Percentiles rank a stretch among this genome's conserved stretches.
phyloP scores from a whole-genome alignment of 805 yeast genomes.

The Lipomyces lipofer region DNA sequence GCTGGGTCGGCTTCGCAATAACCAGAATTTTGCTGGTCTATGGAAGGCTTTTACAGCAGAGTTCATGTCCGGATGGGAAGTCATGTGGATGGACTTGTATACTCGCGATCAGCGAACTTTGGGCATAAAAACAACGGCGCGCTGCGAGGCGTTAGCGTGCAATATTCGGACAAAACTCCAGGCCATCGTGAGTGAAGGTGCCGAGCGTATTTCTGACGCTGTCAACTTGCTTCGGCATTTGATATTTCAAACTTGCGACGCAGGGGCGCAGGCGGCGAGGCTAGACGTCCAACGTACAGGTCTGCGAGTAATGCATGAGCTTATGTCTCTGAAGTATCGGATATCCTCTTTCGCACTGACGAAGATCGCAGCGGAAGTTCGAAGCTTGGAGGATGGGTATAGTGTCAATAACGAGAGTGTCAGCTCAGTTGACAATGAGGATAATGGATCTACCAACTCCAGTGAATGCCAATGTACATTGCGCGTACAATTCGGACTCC shows the following conservation, averaged over 20 bases:
- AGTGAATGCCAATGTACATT: background rate
- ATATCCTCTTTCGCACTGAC: background rate
- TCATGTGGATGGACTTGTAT: background rate
- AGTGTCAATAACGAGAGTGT: background rate
- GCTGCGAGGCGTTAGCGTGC: background rate
- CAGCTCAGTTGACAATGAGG: background rate
- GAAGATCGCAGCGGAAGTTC: background rate
- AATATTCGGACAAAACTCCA: no score
- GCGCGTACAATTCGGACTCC: background rate
- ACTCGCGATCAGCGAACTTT: background rate
- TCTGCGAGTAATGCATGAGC: no score
- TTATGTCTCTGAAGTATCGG: background rate
- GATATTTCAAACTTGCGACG: constrained; percentile 1
- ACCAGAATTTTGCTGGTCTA: background rate
- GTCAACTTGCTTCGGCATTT: background rate
- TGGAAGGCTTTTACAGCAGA: background rate
- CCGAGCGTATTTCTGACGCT: no score
- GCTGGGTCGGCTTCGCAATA: background rate
- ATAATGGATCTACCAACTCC: no score
- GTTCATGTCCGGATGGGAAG: background rate
- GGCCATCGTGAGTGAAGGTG: no score
- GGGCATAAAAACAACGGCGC: background rate
- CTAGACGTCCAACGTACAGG: no score
- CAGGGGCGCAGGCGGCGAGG: no score
- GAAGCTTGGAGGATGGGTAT: background rate